These are phyloP conservation scores for Annulohypoxylon nitens DNA, from an alignment of 495 filamentous ascomycete species.

Conservation along the genomic window DNA sequence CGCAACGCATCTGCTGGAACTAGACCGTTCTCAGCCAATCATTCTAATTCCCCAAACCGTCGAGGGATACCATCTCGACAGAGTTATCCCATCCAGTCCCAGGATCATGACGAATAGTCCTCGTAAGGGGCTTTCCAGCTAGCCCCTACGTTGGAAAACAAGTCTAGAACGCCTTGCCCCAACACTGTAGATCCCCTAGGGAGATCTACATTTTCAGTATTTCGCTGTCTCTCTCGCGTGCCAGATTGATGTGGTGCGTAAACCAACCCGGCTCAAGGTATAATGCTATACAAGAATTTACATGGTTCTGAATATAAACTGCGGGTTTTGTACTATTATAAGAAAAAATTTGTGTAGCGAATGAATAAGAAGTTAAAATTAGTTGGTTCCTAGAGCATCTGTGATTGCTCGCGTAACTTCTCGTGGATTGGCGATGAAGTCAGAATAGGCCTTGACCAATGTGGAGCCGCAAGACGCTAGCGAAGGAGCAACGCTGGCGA, in stretches of 20 bases:
- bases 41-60: constrained; percentile 25
- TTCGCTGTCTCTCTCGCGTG: constrained; percentile 12
- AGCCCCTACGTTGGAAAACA: constrained; percentile 8
- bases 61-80: constrained; percentile 12
- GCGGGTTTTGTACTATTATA: constrained; percentile 4
- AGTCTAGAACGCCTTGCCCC: constrained; percentile 29
- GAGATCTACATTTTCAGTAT: constrained; percentile 1
- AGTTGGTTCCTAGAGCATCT: constrained; percentile 20
- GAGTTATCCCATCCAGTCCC: constrained; percentile 5
- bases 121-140: neutral
- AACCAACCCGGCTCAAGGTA: constrained; percentile 23
- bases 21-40: constrained; percentile 5
- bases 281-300: constrained; percentile 34
- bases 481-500: constrained; percentile 69
- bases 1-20: neutral
- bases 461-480: constrained; percentile 59
- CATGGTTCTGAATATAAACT: constrained; percentile 47
- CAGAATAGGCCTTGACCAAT: constrained; percentile 4
- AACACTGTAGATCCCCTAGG: neutral
- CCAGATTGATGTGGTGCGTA: constrained; percentile 13
- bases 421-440: constrained; percentile 37
- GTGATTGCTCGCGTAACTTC: constrained; percentile 31
- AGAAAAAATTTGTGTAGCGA: constrained; percentile 6
- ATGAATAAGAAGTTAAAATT: constrained; percentile 16
- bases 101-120: neutral